phyloP scores from a whole-genome alignment of 176 grass and related monocot genomes.

The Phoenix dactylifera region DNA sequence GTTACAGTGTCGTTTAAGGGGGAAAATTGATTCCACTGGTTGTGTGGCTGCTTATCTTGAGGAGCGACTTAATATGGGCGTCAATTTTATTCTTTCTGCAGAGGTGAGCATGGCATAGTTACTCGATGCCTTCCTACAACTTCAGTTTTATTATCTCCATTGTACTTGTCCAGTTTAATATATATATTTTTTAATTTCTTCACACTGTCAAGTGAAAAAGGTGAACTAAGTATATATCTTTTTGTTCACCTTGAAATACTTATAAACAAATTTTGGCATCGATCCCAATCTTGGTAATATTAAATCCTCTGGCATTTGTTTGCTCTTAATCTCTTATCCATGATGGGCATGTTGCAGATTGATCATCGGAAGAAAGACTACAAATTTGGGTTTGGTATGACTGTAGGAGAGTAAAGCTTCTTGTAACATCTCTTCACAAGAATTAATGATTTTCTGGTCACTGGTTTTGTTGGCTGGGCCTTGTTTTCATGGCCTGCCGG shows the following conservation, averaged over 20 bases:
- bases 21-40: conserved; percentile 58
- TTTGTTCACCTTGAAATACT: not conserved
- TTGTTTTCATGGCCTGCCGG: not conserved
- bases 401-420: conserved; percentile 43
- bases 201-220: not conserved
- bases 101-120: conserved; percentile 41
- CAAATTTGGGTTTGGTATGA: conserved; percentile 74
- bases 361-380: conserved; percentile 75
- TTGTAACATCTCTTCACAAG: not conserved
- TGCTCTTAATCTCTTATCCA: too few species aligned
- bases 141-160: too few species aligned
- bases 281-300: too few species aligned
- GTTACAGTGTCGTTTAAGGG: conserved; percentile 58
- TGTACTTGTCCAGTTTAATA: not conserved
- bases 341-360: conserved; percentile 31
- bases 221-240: not conserved
- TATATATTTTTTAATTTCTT: not conserved
- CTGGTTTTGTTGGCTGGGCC: not conserved
- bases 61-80: conserved; percentile 25
- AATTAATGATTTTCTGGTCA: not conserved
- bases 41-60: conserved; percentile 58
- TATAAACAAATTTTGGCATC: too few species aligned
- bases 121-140: too few species aligned
- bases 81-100: conserved; percentile 57
- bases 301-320: too few species aligned